Conservation (phyloP, 1,284 basidiomycete genomes). For the Fistulina hepatica region DNA sequence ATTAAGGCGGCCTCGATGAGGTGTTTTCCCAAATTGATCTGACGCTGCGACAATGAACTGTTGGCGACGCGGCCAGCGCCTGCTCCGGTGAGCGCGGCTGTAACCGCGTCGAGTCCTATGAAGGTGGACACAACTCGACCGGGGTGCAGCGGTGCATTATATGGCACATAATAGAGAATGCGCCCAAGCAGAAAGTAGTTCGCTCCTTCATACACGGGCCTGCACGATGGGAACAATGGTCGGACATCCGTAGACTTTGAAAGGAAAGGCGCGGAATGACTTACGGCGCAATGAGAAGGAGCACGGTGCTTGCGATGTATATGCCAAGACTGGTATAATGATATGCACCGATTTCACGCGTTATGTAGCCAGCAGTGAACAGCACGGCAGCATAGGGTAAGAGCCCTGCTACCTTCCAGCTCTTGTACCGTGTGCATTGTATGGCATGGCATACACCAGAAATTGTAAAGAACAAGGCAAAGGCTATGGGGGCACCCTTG, state of each 20-base stretch:
- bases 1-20: slow-evolving; percentile 4
- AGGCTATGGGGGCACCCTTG: slow-evolving; percentile 4
- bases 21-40: slow-evolving; percentile 1
- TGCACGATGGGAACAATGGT: no score
- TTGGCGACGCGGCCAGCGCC: slow-evolving; percentile 3
- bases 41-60: background rate
- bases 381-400: slow-evolving; percentile 3
- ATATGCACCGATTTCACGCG: slow-evolving; percentile 4
- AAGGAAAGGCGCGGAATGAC: background rate
- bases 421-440: slow-evolving; percentile 5
- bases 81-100: slow-evolving; percentile 4
- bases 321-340: slow-evolving; percentile 5
- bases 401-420: slow-evolving; percentile 2
- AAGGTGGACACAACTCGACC: slow-evolving; percentile 5
- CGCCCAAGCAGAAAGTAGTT: slow-evolving; percentile 6
- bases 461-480: slow-evolving; percentile 3
- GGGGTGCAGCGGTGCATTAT: slow-evolving; percentile 3
- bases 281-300: slow-evolving; percentile 6
- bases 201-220: slow-evolving; percentile 6
- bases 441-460: slow-evolving; percentile 2
- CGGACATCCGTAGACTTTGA: background rate
- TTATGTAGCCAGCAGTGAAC: slow-evolving; percentile 4
- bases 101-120: slow-evolving; percentile 4
- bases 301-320: slow-evolving; percentile 3
- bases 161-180: slow-evolving; percentile 6